phyloP scores from a whole-genome alignment of 768 basidiomycete genomes.

The Goffeauzyma gilvescens region DNA sequence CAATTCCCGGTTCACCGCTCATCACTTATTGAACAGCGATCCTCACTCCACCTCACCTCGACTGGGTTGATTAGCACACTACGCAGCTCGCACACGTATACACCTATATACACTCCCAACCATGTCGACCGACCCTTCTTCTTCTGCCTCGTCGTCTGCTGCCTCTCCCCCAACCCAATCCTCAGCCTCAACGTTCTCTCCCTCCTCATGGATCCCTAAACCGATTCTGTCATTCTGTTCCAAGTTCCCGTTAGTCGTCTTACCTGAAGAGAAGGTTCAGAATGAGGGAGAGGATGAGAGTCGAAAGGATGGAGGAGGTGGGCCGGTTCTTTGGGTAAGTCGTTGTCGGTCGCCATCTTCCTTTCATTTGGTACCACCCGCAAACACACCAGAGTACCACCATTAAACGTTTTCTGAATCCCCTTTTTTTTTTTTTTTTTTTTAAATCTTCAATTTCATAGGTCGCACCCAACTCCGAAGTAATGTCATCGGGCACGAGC shows the following conservation, averaged over 20 bases:
- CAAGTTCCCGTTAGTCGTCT: conserved; percentile 9
- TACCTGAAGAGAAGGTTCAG: conserved; percentile 4
- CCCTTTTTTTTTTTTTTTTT: background rate
- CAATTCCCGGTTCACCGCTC: too few species aligned
- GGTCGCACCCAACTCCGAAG: conserved; percentile 9
- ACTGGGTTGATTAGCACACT: too few species aligned
- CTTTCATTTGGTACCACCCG: background rate
- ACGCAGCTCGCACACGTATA: too few species aligned
- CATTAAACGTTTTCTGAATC: background rate
- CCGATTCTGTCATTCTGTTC: conserved; percentile 5
- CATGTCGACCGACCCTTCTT: too few species aligned
- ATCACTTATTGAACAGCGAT: too few species aligned
- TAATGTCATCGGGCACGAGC: too few species aligned
- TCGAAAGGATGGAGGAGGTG: background rate
- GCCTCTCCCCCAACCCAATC: too few species aligned
- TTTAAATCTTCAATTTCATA: background rate
- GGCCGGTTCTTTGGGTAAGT: conserved; percentile 8
- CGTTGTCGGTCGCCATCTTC: background rate
- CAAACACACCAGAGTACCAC: too few species aligned
- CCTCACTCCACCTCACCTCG: too few species aligned
- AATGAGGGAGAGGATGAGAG: background rate
- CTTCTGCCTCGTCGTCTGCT: too few species aligned
- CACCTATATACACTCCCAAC: too few species aligned
- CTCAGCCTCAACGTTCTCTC: too few species aligned
- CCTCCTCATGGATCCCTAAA: conserved; percentile 8